These are phyloP conservation scores for Buxus sempervirens DNA, from an alignment of 164 flowering plant genomes.

Conservation along the genomic window DNA sequence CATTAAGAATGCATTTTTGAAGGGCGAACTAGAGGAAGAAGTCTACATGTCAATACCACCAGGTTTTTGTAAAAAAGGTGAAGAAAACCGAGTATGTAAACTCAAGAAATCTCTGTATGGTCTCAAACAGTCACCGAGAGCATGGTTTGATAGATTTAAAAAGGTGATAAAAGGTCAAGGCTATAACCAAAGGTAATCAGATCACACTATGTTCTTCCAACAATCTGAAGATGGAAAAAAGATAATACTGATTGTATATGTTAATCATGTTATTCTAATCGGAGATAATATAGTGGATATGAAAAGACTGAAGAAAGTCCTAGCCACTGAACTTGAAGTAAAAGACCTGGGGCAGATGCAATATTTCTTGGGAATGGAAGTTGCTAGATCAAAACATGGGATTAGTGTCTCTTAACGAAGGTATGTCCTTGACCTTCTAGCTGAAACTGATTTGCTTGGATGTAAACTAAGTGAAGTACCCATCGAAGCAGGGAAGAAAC, in stretches of 20 bases:
- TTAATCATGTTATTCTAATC: not conserved
- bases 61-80: too few species aligned
- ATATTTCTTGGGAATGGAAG: not conserved
- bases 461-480: not conserved
- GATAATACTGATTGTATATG: not conserved
- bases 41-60: not conserved
- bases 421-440: not conserved
- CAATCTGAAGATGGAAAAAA: not conserved
- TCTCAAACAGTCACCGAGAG: conserved; percentile 1
- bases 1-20: too few species aligned
- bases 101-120: not conserved
- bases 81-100: not conserved
- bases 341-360: not conserved
- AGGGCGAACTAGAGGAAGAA: not conserved
- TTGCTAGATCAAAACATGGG: not conserved
- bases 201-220: conserved; percentile 1
- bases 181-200: not conserved
- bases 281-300: not conserved
- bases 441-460: not conserved
- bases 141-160: not conserved
- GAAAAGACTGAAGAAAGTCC: not conserved
- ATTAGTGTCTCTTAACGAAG: not conserved
- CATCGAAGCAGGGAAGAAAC: not conserved
- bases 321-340: not conserved
- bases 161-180: not conserved